These are phyloP conservation scores for Fagus crenata DNA, from an alignment of 306 rosid genomes.

Conservation along the genomic window DNA sequence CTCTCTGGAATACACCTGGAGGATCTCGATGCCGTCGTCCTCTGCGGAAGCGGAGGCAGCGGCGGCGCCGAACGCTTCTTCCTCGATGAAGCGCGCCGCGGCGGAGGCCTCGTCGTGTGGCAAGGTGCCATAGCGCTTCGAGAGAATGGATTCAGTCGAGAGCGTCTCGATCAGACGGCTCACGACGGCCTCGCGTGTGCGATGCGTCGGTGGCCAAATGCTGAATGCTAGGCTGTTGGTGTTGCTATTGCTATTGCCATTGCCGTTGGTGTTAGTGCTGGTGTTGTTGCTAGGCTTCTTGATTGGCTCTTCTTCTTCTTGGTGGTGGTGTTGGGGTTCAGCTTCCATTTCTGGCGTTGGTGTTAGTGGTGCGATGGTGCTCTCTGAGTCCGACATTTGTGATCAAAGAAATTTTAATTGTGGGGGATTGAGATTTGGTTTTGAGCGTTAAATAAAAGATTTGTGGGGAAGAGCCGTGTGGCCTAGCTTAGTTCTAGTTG, in stretches of 20 bases:
- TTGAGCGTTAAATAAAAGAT: too few species aligned
- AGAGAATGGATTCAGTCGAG: slow-evolving; percentile 76
- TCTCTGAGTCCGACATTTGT: slow-evolving; percentile 51
- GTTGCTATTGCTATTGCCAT: slow-evolving; percentile 21
- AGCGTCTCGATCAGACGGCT: slow-evolving; percentile 77
- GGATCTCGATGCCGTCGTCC: slow-evolving; percentile 83
- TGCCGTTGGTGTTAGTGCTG: not conserved
- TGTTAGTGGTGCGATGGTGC: not conserved
- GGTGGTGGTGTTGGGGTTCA: slow-evolving; percentile 29
- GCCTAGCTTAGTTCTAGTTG: too few species aligned
- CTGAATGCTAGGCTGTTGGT: slow-evolving; percentile 49
- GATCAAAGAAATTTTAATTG: too few species aligned
- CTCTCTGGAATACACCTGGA: slow-evolving; percentile 91
- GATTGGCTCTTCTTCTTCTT: not conserved
- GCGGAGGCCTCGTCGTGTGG: slow-evolving; percentile 54
- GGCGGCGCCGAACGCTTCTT: slow-evolving; percentile 63
- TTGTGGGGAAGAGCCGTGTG: too few species aligned
- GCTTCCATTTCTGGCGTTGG: slow-evolving; percentile 29
- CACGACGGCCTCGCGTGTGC: slow-evolving; percentile 89
- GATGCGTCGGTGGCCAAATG: slow-evolving; percentile 95
- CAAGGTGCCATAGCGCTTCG: slow-evolving; percentile 86
- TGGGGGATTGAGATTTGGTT: not conserved
- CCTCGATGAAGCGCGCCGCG: slow-evolving; percentile 68
- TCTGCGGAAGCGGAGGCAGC: slow-evolving; percentile 52
- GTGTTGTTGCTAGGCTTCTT: slow-evolving; percentile 1